phyloP scores from a whole-genome alignment of 1,284 basidiomycete genomes.

The Golubevia sp. region DNA sequence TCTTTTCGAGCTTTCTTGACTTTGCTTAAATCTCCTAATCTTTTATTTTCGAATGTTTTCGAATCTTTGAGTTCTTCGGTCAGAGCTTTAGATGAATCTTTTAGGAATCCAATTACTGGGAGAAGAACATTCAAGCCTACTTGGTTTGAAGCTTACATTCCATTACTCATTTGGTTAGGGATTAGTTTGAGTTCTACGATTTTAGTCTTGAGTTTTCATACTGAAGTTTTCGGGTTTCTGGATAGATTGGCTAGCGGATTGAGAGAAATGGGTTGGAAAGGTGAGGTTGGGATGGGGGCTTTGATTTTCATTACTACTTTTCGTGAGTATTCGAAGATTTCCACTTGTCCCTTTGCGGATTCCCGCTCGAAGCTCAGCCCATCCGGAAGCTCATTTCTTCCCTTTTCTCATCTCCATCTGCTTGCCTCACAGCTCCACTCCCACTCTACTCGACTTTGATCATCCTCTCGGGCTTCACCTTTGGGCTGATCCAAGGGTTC shows the following conservation, averaged over 20 bases:
- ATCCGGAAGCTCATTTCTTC: too few relatives aligned
- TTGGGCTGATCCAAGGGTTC: slow-evolving; percentile 77
- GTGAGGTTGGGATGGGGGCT: slow-evolving; percentile 40
- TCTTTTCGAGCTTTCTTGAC: slow-evolving; percentile 12
- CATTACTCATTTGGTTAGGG: slow-evolving; percentile 60
- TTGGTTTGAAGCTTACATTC: slow-evolving; percentile 59
- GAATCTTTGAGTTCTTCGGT: slow-evolving; percentile 22
- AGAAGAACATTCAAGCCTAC: slow-evolving; percentile 43
- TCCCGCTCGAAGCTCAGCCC: too few relatives aligned
- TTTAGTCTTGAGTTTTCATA: slow-evolving; percentile 58
- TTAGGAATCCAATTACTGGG: slow-evolving; percentile 47
- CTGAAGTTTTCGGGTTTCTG: slow-evolving; percentile 49
- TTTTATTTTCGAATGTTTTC: slow-evolving; percentile 12
- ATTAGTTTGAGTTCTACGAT: slow-evolving; percentile 53
- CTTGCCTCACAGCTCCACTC: slow-evolving; percentile 70
- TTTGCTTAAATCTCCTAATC: slow-evolving; percentile 24
- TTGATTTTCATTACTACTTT: slow-evolving; percentile 48
- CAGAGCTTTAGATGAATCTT: slow-evolving; percentile 44
- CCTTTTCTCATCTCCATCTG: slow-evolving; percentile 62
- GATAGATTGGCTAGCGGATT: slow-evolving; percentile 40
- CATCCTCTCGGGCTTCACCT: slow-evolving; percentile 83
- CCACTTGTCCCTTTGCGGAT: too few relatives aligned
- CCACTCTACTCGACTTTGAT: slow-evolving; percentile 86
- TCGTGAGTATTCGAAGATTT: slow-evolving; percentile 4
- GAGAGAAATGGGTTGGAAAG: slow-evolving; percentile 37